Evolutionary conservation across 2,329 filamentous ascomycete genomes (phyloP).

Genomic region (Colletotrichum ledebouriae): DNA sequence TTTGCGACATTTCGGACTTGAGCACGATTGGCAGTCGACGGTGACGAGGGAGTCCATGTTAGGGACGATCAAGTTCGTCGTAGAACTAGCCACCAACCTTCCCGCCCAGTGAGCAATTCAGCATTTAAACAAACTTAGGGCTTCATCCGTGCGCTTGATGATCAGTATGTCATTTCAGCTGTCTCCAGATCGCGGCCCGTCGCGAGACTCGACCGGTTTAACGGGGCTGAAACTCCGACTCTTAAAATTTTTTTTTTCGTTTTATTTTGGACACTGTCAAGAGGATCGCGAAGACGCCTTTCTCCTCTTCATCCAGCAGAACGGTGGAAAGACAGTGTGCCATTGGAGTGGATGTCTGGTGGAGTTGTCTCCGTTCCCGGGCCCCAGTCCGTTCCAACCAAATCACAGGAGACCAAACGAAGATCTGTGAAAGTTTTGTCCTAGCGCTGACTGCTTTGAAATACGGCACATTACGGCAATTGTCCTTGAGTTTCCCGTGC

Average conservation of each 20-base stretch:
- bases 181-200: slow-evolving; percentile 10
- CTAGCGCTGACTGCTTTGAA: slow-evolving; percentile 1
- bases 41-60: not conserved
- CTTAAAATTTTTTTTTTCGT: not conserved
- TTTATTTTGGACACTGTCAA: not conserved
- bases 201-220: slow-evolving; percentile 11
- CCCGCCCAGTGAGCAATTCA: no score
- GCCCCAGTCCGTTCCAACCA: slow-evolving; percentile 17
- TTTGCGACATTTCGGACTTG: not conserved
- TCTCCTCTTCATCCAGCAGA: not conserved
- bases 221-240: slow-evolving; percentile 15
- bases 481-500: not conserved
- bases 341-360: slow-evolving; percentile 14
- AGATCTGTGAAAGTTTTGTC: slow-evolving; percentile 20
- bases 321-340: not conserved
- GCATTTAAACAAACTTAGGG: no score
- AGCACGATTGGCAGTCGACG: no score
- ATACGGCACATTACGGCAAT: not conserved
- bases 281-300: slow-evolving; percentile 1
- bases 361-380: slow-evolving; percentile 14
- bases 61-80: no score
- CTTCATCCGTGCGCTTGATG: not conserved
- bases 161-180: not conserved
- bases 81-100: no score
- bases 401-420: slow-evolving; percentile 1